Percentiles rank a stretch among this genome's conserved stretches.
Evolutionary conservation across 768 basidiomycete species (phyloP).

Genomic region (Termitomyces sp.): DNA sequence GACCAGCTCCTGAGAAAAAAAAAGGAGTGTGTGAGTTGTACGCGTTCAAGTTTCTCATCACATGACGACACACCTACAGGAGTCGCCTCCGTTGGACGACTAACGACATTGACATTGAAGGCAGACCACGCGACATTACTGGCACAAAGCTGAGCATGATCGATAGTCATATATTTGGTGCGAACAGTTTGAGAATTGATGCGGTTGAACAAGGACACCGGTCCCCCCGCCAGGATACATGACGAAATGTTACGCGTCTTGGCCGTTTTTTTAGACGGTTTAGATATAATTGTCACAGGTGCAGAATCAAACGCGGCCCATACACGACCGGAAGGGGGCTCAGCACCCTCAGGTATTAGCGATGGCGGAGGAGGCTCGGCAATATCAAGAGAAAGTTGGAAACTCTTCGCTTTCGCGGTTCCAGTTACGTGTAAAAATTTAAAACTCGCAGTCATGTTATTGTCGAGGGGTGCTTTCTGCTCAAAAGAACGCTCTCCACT

Average conservation of each 20-base stretch:
- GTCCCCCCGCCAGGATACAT: slow-evolving; percentile 84
- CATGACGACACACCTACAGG: slow-evolving; percentile 62
- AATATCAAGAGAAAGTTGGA: slow-evolving; percentile 81
- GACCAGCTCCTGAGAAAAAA: slow-evolving; percentile 42
- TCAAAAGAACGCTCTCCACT: slow-evolving; percentile 78
- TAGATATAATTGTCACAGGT: slow-evolving; percentile 92
- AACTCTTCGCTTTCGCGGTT: slow-evolving; percentile 85
- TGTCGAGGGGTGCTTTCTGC: slow-evolving; percentile 79
- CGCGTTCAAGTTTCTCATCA: slow-evolving; percentile 34
- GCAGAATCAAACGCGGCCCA: slow-evolving; percentile 94
- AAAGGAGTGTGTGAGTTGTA: slow-evolving; percentile 32
- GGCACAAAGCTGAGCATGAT: slow-evolving; percentile 77
- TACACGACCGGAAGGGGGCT: slow-evolving; percentile 53
- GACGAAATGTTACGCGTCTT: slow-evolving; percentile 90
- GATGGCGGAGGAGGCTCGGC: slow-evolving; percentile 63
- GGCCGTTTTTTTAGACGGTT: slow-evolving; percentile 95
- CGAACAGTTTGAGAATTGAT: slow-evolving; percentile 96
- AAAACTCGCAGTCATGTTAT: slow-evolving; percentile 83
- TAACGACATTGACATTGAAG: slow-evolving; percentile 88
- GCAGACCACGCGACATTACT: slow-evolving; percentile 91
- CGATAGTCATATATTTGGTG: slow-evolving; percentile 96
- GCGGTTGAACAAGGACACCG: slow-evolving; percentile 91
- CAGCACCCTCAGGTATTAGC: slow-evolving; percentile 37
- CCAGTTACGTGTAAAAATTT: slow-evolving; percentile 88
- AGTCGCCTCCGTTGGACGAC: slow-evolving; percentile 59